Percentiles rank a stretch among this genome's conserved stretches.
These are phyloP conservation scores for Penicilliopsis zonata DNA, from an alignment of 495 filamentous ascomycete genomes.

Conservation along the genomic window DNA sequence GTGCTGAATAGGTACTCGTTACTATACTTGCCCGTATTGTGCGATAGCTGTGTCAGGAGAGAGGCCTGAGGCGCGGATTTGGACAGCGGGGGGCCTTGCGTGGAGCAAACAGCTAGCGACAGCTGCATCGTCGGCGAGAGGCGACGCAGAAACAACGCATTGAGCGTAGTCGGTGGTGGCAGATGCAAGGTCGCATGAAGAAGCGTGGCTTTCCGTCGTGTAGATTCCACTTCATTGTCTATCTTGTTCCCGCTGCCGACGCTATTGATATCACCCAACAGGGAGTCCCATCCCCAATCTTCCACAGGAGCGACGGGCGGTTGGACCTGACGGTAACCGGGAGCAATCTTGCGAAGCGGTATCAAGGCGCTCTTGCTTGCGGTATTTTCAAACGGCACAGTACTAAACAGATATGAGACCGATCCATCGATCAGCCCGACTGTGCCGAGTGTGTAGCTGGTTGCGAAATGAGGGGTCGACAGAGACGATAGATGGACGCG, in stretches of 20 bases:
- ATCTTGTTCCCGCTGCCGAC: too few relatives aligned
- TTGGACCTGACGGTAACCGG: slow-evolving; percentile 56
- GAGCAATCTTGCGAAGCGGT: slow-evolving; percentile 51
- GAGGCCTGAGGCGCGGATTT: slow-evolving; percentile 33
- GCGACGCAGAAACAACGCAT: slow-evolving; percentile 76
- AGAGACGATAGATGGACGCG: slow-evolving; percentile 71
- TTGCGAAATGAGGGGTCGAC: slow-evolving; percentile 80
- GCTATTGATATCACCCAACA: slow-evolving; percentile 13
- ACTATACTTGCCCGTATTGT: slow-evolving; percentile 79
- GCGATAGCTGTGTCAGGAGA: slow-evolving; percentile 67
- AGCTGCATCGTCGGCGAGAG: slow-evolving; percentile 69
- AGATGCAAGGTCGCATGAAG: slow-evolving; percentile 80
- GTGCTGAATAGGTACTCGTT: slow-evolving; percentile 87
- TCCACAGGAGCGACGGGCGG: slow-evolving; percentile 25
- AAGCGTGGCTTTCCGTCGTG: slow-evolving; percentile 45
- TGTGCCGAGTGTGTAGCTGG: slow-evolving; percentile 76
- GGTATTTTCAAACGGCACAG: slow-evolving; percentile 50
- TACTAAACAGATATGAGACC: slow-evolving; percentile 82
- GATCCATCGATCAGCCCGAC: slow-evolving; percentile 83
- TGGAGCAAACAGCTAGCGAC: slow-evolving; percentile 71
- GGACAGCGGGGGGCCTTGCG: slow-evolving; percentile 36
- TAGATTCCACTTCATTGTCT: slow-evolving; percentile 8
- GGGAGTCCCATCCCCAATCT: slow-evolving; percentile 21
- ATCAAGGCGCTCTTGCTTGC: slow-evolving; percentile 45
- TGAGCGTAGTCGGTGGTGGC: slow-evolving; percentile 69